A percentile compares a stretch with the other conserved stretches of the same genome.
Evolutionary conservation across 1,284 basidiomycete species (phyloP).

Genomic region (Farysia itapuensis): DNA sequence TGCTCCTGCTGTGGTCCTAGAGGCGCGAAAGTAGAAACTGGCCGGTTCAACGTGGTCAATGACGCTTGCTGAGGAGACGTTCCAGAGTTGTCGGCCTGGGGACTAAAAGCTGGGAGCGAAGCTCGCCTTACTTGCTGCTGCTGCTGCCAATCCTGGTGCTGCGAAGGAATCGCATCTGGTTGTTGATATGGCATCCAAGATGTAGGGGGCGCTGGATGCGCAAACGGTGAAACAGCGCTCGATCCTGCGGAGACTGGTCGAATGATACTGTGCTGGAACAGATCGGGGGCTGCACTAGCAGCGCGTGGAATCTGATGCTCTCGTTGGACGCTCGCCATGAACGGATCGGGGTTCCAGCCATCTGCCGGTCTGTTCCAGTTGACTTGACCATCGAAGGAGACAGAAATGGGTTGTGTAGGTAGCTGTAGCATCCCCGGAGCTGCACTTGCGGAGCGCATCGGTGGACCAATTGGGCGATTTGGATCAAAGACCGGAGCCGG

Average conservation of each 20-base stretch:
- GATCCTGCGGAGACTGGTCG: neutral
- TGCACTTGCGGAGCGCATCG: slow-evolving; percentile 27
- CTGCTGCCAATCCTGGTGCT: neutral
- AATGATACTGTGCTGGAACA: slow-evolving; percentile 12
- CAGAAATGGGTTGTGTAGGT: slow-evolving; percentile 21
- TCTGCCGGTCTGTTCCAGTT: slow-evolving; percentile 23
- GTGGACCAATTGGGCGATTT: slow-evolving; percentile 1
- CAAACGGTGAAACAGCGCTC: neutral
- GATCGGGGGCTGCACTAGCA: slow-evolving; percentile 38
- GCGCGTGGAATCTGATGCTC: too few species aligned
- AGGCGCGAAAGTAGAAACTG: neutral
- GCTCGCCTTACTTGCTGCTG: neutral
- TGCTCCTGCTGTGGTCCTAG: neutral
- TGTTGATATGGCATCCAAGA: too few species aligned
- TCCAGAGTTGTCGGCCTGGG: neutral
- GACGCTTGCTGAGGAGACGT: neutral
- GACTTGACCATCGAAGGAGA: slow-evolving; percentile 14
- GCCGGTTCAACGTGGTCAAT: neutral
- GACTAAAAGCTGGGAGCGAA: neutral
- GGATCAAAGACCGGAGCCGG: slow-evolving; percentile 30
- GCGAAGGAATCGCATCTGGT: neutral
- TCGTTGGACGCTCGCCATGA: slow-evolving; percentile 13
- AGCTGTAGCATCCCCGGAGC: slow-evolving; percentile 39
- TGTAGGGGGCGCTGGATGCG: slow-evolving; percentile 21
- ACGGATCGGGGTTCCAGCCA: slow-evolving; percentile 29